Percentiles rank a stretch among this genome's conserved stretches.
Conservation (phyloP, 2,329 filamentous ascomycete species). For the Biscogniauxia sp. region DNA sequence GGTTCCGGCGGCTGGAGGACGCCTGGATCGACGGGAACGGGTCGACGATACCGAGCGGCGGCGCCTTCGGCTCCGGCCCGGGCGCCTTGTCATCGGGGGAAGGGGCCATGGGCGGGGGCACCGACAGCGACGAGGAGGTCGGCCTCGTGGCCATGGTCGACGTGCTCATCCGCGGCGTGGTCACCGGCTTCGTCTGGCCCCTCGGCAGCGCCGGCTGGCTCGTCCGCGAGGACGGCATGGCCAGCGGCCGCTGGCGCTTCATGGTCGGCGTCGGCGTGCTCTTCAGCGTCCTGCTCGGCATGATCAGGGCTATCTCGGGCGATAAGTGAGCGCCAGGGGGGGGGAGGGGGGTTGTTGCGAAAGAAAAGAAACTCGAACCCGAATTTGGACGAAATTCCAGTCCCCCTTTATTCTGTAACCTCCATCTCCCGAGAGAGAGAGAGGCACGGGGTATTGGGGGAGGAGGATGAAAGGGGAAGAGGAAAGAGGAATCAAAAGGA, state of each 20-base stretch:
- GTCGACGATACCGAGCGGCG: slow-evolving; percentile 30
- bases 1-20: slow-evolving; percentile 78
- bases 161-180: slow-evolving; percentile 81
- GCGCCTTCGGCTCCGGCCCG: too few species aligned
- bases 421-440: too few species aligned
- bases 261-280: slow-evolving; percentile 83
- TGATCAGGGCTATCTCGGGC: slow-evolving; percentile 35
- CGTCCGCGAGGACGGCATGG: slow-evolving; percentile 81
- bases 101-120: slow-evolving; percentile 30
- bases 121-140: slow-evolving; percentile 47
- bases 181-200: slow-evolving; percentile 95
- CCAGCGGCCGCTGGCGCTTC: slow-evolving; percentile 78
- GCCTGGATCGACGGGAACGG: slow-evolving; percentile 79
- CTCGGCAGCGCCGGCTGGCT: slow-evolving; percentile 83
- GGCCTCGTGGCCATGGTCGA: slow-evolving; percentile 64
- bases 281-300: slow-evolving; percentile 45
- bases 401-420: too few species aligned
- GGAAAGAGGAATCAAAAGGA: too few species aligned
- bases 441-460: too few species aligned
- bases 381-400: too few species aligned
- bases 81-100: slow-evolving; percentile 34
- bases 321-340: slow-evolving; percentile 21
- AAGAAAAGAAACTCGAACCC: too few species aligned
- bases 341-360: too few species aligned
- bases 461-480: too few species aligned